Evolutionary conservation across 139 green algal genomes (phyloP), one percentile per base, ranked within the genome.

Genomic region (Picochlorum costavermella): DNA sequence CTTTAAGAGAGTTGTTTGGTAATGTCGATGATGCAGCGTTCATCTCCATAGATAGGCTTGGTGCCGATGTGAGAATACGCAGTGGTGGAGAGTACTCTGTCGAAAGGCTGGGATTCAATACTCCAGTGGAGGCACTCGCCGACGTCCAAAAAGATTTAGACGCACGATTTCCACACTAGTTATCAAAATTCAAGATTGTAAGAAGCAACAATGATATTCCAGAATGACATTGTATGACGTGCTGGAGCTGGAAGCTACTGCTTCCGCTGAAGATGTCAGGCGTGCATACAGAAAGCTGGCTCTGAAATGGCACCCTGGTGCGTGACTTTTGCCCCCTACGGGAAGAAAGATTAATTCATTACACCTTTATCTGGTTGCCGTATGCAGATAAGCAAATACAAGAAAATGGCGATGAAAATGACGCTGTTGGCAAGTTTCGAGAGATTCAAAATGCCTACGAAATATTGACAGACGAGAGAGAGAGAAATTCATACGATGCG

Each of bases 401-500:
- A 28, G 46, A 20, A 53, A 23, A 6, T 37, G 67, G 84, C 63
- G 62, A 81, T 1, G 43, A 75, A 12, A 80, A 89, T 33, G 75
- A 84, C 28, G 90, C 92, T 12, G 81, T 86, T 17, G 81, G 89
- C 17, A 30, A 63, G 6, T 98, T 98, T 80, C 92, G 95, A 70
- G 87, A 95, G 72, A 81, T 98, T 6, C 82, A 87, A 51, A 97
- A 96, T 63, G 92, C 92, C 1, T 98, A 95, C 40, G 92, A 98
- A 65, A 80, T 98, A 30, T 70, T 98, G 26, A 90, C 68, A 50
- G 92, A 98, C 80, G 81, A 83, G 56, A 84, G 96, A 66, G 92
- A 97, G 79, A 76, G 87, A 5, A 81, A 86, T 9, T 97, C 87
- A 90, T 98, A 98, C 73, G 92, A 98, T 76, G 64, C 59, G 25